phyloP scores from a whole-genome alignment of 2,329 filamentous ascomycete genomes.

The Escovopsis weberi region DNA sequence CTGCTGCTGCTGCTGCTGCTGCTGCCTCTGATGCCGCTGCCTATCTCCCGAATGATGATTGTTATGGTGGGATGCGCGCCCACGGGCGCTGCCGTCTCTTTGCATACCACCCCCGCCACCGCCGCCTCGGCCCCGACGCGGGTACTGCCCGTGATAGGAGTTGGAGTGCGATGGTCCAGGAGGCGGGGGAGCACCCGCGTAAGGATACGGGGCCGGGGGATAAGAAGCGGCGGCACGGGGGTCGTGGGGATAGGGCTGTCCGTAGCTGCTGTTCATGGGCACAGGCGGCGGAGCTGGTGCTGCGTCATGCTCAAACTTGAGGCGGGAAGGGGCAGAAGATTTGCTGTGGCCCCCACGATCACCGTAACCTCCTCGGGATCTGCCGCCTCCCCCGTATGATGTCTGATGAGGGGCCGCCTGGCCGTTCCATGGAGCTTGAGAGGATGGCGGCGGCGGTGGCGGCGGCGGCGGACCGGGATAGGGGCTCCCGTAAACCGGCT shows the following conservation, averaged over 20 bases:
- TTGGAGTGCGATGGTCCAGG: slow-evolving; percentile 20
- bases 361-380: slow-evolving; percentile 30
- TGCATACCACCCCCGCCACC: slow-evolving; percentile 13
- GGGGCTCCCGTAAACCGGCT: slow-evolving; percentile 22
- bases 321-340: slow-evolving; percentile 17
- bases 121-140: slow-evolving; percentile 16
- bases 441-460: too few species aligned
- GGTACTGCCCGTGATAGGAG: slow-evolving; percentile 20
- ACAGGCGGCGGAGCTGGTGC: slow-evolving; percentile 18
- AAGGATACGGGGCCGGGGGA: slow-evolving; percentile 19
- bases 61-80: slow-evolving; percentile 21
- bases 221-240: slow-evolving; percentile 23
- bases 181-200: slow-evolving; percentile 25
- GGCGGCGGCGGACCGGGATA: slow-evolving; percentile 23
- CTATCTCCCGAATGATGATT: slow-evolving; percentile 33
- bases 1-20: slow-evolving; percentile 8
- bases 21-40: slow-evolving; percentile 14
- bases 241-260: slow-evolving; percentile 26
- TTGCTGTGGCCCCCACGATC: slow-evolving; percentile 26
- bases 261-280: slow-evolving; percentile 22
- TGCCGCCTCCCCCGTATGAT: slow-evolving; percentile 13
- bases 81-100: slow-evolving; percentile 25
- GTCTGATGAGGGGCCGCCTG: slow-evolving; percentile 19
- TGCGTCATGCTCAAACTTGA: slow-evolving; percentile 20
- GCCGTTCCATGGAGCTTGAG: slow-evolving; percentile 20